Percentiles rank a stretch among this genome's conserved stretches.
phyloP scores from a whole-genome alignment of 805 yeast genomes.

The Hanseniaspora pseudoguilliermondii region DNA sequence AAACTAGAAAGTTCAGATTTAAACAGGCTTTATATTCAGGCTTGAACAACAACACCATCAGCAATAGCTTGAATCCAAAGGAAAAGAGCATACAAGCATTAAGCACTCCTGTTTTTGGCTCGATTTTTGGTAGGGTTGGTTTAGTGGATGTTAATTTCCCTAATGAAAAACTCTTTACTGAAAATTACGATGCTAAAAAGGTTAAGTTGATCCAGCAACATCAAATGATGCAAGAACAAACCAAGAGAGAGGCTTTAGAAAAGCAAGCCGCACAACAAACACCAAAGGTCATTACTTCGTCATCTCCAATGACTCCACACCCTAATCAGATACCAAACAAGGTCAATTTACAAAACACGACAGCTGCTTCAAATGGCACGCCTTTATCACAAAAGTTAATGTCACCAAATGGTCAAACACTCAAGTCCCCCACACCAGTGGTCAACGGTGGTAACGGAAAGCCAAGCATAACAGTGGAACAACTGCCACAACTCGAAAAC shows the following conservation, averaged over 20 bases:
- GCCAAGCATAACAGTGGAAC: not conserved
- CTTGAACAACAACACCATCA: conserved; percentile 4
- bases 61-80: conserved; percentile 1
- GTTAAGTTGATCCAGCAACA: conserved; percentile 7
- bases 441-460: not conserved
- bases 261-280: not conserved
- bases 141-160: conserved; percentile 11
- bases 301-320: not conserved
- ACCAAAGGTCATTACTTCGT: not conserved
- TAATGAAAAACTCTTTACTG: conserved; percentile 7
- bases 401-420: not conserved
- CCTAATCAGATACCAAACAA: not conserved
- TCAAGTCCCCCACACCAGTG: not conserved
- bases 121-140: conserved; percentile 9
- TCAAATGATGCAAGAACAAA: conserved; percentile 10
- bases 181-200: conserved; percentile 11
- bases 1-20: conserved; percentile 69
- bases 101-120: conserved; percentile 6
- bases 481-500: conserved; percentile 5
- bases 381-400: not conserved
- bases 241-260: conserved; percentile 6
- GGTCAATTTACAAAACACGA: not conserved
- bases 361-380: not conserved
- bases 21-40: conserved; percentile 39
- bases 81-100: conserved; percentile 11